Percentiles rank a stretch among this genome's conserved stretches.
phyloP scores from a whole-genome alignment of 2,329 filamentous ascomycete species.

The Monosporascus sp. region DNA sequence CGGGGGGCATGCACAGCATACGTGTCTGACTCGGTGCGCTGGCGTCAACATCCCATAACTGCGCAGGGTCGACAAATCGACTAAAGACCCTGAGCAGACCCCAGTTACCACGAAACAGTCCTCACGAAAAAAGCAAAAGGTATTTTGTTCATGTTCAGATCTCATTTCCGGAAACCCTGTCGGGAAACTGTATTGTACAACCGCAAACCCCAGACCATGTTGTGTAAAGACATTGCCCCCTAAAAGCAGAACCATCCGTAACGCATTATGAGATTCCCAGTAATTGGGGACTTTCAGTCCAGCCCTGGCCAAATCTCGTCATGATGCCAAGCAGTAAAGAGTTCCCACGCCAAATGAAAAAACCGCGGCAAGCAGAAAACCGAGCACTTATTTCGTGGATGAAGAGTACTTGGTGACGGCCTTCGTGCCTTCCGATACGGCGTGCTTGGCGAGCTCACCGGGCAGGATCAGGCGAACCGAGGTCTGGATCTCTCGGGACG shows the following conservation, averaged over 20 bases:
- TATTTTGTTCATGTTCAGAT: conserved; percentile 51
- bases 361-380: conserved; percentile 42
- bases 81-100: not conserved
- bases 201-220: conserved; percentile 63
- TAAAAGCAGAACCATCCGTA: conserved; percentile 65
- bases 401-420: conserved; percentile 99
- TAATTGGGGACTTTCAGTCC: conserved; percentile 31
- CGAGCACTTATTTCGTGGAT: conserved; percentile 82
- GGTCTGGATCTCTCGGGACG: conserved; percentile 98
- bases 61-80: not conserved
- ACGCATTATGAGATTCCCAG: conserved; percentile 65
- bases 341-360: conserved; percentile 52
- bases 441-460: conserved; percentile 98
- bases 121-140: not conserved
- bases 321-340: conserved; percentile 53
- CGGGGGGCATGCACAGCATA: too few species aligned
- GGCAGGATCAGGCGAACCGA: conserved; percentile 97
- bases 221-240: conserved; percentile 67
- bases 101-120: not conserved
- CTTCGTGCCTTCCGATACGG: conserved; percentile 99
- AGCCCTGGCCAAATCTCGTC: conserved; percentile 43
- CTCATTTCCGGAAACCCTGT: conserved; percentile 59
- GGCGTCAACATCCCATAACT: too few species aligned
- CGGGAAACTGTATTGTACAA: conserved; percentile 68
- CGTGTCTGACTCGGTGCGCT: too few species aligned